Conservation (phyloP, 2,329 filamentous ascomycete species). For the Diaporthe aspalathi region DNA sequence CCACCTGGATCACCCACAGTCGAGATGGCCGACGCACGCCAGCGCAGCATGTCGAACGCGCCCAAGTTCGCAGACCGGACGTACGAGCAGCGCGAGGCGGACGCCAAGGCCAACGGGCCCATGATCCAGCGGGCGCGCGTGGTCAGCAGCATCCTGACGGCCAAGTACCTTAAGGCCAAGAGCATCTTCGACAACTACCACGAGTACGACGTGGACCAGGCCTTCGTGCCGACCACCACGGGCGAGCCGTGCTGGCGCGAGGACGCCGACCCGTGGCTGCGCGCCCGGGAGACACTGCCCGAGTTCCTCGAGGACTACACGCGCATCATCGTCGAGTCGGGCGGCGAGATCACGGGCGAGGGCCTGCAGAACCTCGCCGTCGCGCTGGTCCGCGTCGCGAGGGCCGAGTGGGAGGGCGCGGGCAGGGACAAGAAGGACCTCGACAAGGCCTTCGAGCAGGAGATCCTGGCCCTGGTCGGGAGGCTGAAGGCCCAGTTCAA, state of each 20-base stretch:
- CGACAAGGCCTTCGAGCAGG: constrained; percentile 33
- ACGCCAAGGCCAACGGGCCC: constrained; percentile 39
- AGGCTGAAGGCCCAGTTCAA: constrained; percentile 34
- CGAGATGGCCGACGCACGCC: constrained; percentile 32
- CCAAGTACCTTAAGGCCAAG: constrained; percentile 41
- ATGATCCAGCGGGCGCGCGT: constrained; percentile 40
- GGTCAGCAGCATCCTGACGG: constrained; percentile 41
- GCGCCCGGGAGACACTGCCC: constrained; percentile 37
- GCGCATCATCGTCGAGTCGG: constrained; percentile 32
- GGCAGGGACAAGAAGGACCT: constrained; percentile 36
- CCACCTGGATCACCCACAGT: too few relatives aligned
- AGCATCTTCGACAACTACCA: constrained; percentile 39
- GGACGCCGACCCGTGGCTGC: constrained; percentile 40
- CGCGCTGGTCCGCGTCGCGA: constrained; percentile 38
- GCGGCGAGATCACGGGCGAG: constrained; percentile 35
- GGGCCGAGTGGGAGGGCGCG: constrained; percentile 39
- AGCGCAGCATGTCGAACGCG: constrained; percentile 28
- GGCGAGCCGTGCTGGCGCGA: constrained; percentile 33
- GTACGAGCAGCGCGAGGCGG: constrained; percentile 38
- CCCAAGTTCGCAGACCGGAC: constrained; percentile 40
- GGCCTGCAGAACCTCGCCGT: constrained; percentile 38
- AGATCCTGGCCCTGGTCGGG: constrained; percentile 32
- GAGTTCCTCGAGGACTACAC: constrained; percentile 39
- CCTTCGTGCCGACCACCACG: constrained; percentile 31
- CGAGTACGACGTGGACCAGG: constrained; percentile 38